Percentiles rank a stretch among this genome's conserved stretches.
Evolutionary conservation across 768 basidiomycete genomes (phyloP).

Genomic region (Naematelia aurantialba): DNA sequence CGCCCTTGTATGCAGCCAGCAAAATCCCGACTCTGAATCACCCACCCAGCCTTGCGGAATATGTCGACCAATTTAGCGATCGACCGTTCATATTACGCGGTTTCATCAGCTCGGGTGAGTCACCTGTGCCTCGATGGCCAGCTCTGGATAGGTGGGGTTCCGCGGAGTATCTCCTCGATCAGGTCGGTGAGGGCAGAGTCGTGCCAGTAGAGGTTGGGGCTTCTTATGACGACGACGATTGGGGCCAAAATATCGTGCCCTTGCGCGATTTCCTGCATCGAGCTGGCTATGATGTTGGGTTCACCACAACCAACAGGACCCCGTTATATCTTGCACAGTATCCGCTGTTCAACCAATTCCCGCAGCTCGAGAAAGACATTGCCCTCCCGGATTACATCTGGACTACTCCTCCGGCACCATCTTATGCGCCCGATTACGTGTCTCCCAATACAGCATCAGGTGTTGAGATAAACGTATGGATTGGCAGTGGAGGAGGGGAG

Average conservation of each 20-base stretch:
- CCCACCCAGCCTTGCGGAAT: conserved; percentile 61
- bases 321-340: conserved; percentile 85
- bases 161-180: conserved; percentile 62
- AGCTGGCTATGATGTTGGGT: conserved; percentile 49
- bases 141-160: conserved; percentile 74
- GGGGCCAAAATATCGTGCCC: conserved; percentile 73
- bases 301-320: conserved; percentile 1
- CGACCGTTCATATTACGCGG: conserved; percentile 71
- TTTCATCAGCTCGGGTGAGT: conserved; percentile 42
- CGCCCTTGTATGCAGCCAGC: conserved; percentile 23
- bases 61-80: conserved; percentile 54
- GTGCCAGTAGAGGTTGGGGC: conserved; percentile 86
- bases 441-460: conserved; percentile 62
- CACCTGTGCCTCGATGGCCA: conserved; percentile 59
- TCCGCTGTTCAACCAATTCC: conserved; percentile 78
- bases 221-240: conserved; percentile 74
- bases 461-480: conserved; percentile 47
- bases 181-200: conserved; percentile 73
- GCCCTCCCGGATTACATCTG: conserved; percentile 86
- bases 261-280: conserved; percentile 70
- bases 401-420: conserved; percentile 56
- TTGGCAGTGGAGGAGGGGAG: conserved; percentile 56
- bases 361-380: conserved; percentile 68
- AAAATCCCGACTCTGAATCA: conserved; percentile 53
- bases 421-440: conserved; percentile 57